A percentile compares a stretch with the other conserved stretches of the same genome.
Conservation (phyloP, 2,329 filamentous ascomycete species). For the Coniochaeta prunicola region DNA sequence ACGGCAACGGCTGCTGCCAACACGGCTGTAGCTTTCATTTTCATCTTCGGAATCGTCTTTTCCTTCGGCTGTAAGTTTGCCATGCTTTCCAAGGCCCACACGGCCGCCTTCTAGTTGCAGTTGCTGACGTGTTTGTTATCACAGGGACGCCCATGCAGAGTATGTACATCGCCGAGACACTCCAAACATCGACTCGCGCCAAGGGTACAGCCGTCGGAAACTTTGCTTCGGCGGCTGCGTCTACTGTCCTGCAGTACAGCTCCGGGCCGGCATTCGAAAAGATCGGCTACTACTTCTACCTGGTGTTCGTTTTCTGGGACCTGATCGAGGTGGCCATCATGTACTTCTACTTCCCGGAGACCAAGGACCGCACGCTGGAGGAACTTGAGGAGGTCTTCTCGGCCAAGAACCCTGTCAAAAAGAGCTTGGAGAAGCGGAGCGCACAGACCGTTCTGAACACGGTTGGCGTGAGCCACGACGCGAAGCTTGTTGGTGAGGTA, state of each 20-base stretch:
- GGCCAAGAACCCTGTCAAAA: slow-evolving; percentile 37
- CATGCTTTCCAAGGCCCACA: background rate
- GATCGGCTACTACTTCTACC: slow-evolving; percentile 37
- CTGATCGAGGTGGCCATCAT: slow-evolving; percentile 32
- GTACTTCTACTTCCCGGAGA: slow-evolving; percentile 44
- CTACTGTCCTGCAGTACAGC: slow-evolving; percentile 34
- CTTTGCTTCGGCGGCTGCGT: slow-evolving; percentile 28
- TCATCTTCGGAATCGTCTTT: slow-evolving; percentile 44
- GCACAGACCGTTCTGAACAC: slow-evolving; percentile 35
- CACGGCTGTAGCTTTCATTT: slow-evolving; percentile 42
- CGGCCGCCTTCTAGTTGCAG: background rate
- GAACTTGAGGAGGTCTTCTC: slow-evolving; percentile 45
- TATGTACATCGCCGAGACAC: slow-evolving; percentile 41
- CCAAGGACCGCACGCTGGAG: slow-evolving; percentile 43
- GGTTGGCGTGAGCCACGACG: slow-evolving; percentile 20
- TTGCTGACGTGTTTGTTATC: background rate
- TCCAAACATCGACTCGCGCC: slow-evolving; percentile 35
- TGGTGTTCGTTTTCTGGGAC: slow-evolving; percentile 38
- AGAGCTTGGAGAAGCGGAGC: slow-evolving; percentile 32
- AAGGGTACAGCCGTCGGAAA: slow-evolving; percentile 37
- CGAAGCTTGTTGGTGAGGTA: slow-evolving; percentile 13
- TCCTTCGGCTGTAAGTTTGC: slow-evolving; percentile 33
- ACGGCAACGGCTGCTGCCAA: slow-evolving; percentile 29
- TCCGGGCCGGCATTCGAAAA: slow-evolving; percentile 33
- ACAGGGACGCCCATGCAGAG: slow-evolving; percentile 36